Percentiles rank a stretch among this genome's conserved stretches.
These are phyloP conservation scores for Xerocomus potaroensis DNA, from an alignment of 768 basidiomycete species.

Conservation along the genomic window DNA sequence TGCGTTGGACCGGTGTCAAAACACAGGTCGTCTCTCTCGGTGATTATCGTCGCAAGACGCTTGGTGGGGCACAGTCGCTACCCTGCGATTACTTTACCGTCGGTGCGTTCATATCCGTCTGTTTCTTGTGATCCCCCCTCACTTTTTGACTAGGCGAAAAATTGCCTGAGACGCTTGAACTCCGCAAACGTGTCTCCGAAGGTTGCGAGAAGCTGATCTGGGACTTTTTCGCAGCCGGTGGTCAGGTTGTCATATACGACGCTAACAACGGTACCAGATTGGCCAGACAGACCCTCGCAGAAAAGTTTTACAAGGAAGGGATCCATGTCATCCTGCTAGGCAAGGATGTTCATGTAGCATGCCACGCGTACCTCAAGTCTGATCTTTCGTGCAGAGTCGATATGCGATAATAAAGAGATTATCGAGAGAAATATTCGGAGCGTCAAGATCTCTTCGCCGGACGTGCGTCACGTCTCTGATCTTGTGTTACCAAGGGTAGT, in stretches of 20 bases:
- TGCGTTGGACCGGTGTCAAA: constrained; percentile 97
- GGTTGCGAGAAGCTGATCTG: constrained; percentile 89
- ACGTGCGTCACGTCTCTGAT: constrained; percentile 51
- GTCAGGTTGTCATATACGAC: constrained; percentile 98
- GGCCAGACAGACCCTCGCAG: constrained; percentile 63
- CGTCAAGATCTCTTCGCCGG: constrained; percentile 98
- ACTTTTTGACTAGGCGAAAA: constrained; percentile 57
- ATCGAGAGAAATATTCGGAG: constrained; percentile 92
- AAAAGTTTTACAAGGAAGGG: constrained; percentile 81
- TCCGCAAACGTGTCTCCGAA: constrained; percentile 68
- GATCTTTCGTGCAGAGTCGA: constrained; percentile 55
- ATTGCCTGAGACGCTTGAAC: constrained; percentile 70
- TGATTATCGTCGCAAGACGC: constrained; percentile 85
- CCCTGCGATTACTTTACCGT: constrained; percentile 91
- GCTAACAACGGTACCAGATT: constrained; percentile 86
- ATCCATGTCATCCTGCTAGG: constrained; percentile 95
- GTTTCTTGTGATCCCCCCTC: neutral
- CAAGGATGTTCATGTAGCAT: constrained; percentile 34
- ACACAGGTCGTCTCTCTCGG: constrained; percentile 93
- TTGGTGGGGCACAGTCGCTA: constrained; percentile 84
- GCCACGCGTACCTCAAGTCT: constrained; percentile 6
- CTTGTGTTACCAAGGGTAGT: neutral
- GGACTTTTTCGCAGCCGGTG: constrained; percentile 81
- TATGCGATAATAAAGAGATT: constrained; percentile 89
- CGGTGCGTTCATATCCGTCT: constrained; percentile 38